Evolutionary conservation across 2,329 filamentous ascomycete genomes (phyloP).

Genomic region (Aspergillus calidoustus): DNA sequence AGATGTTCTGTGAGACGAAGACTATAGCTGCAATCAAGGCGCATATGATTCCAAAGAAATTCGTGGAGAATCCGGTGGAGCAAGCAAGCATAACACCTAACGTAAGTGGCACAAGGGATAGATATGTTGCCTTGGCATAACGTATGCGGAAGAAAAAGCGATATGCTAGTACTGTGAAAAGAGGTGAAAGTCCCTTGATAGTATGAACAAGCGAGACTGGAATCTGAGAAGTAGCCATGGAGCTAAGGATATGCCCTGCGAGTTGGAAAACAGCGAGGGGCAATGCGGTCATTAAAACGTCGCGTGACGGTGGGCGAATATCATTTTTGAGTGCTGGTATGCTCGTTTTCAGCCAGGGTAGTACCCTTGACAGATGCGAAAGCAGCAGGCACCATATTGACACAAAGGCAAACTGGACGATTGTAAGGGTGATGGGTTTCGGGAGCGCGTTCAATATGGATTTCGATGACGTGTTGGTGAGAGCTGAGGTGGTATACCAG

Average conservation of each 20-base stretch:
- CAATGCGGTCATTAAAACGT: conserved; percentile 85
- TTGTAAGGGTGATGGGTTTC: conserved; percentile 87
- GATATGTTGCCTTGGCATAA: conserved; percentile 84
- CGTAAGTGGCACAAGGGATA: conserved; percentile 88
- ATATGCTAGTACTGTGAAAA: conserved; percentile 95
- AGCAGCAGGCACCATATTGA: conserved; percentile 83
- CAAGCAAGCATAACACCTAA: conserved; percentile 95
- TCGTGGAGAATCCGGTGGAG: conserved; percentile 85
- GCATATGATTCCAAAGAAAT: conserved; percentile 86
- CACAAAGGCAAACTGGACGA: conserved; percentile 93
- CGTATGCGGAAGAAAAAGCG: conserved; percentile 84
- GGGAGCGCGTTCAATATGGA: conserved; percentile 90
- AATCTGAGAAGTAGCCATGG: conserved; percentile 90
- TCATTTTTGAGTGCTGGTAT: conserved; percentile 83
- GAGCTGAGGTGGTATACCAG: conserved; percentile 94
- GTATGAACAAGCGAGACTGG: conserved; percentile 97
- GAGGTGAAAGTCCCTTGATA: conserved; percentile 93
- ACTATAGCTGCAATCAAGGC: conserved; percentile 89
- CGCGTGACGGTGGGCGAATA: conserved; percentile 77
- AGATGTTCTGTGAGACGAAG: conserved; percentile 98
- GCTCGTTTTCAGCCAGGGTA: conserved; percentile 70
- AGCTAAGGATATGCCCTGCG: conserved; percentile 88
- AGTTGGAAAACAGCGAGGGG: conserved; percentile 93
- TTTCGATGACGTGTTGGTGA: conserved; percentile 98
- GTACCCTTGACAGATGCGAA: conserved; percentile 73